These are phyloP conservation scores for Saturnispora zaruensis DNA, from an alignment of 805 yeast genomes.

Conservation along the genomic window DNA sequence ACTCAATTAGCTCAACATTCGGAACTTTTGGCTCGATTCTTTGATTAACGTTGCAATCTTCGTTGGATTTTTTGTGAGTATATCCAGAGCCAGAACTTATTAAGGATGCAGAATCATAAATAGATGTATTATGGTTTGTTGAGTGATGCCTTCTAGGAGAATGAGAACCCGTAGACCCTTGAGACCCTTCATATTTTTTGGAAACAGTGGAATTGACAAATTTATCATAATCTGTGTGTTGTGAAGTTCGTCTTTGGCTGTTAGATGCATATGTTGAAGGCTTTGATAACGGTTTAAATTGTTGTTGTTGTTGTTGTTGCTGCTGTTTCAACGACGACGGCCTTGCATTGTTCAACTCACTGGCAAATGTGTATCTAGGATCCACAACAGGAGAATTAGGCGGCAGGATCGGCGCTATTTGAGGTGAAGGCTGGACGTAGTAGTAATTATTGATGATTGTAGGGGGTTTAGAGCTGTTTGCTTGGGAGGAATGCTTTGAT, in stretches of 20 bases:
- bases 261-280: neutral
- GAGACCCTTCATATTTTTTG: slow-evolving; percentile 3
- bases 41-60: neutral
- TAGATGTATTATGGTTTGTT: neutral
- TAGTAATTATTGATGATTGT: slow-evolving; percentile 18
- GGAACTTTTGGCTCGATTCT: slow-evolving; percentile 16
- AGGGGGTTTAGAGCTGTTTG: slow-evolving; percentile 9
- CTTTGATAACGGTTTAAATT: neutral
- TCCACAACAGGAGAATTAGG: neutral
- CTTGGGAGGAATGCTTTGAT: neutral
- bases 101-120: slow-evolving; percentile 6
- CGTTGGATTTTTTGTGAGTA: neutral
- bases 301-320: slow-evolving; percentile 2
- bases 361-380: neutral
- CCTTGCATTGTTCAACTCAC: neutral
- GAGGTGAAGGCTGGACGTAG: slow-evolving; percentile 14
- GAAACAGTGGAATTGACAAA: slow-evolving; percentile 4
- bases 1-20: slow-evolving; percentile 9
- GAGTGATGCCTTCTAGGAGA: neutral
- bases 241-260: neutral
- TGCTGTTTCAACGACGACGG: neutral
- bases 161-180: neutral
- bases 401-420: neutral
- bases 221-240: slow-evolving; percentile 3
- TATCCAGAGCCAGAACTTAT: slow-evolving; percentile 1